Evolutionary conservation across 257 asterid species (phyloP), one percentile per base, ranked within the genome.

Genomic region (Linaria vulgaris): DNA sequence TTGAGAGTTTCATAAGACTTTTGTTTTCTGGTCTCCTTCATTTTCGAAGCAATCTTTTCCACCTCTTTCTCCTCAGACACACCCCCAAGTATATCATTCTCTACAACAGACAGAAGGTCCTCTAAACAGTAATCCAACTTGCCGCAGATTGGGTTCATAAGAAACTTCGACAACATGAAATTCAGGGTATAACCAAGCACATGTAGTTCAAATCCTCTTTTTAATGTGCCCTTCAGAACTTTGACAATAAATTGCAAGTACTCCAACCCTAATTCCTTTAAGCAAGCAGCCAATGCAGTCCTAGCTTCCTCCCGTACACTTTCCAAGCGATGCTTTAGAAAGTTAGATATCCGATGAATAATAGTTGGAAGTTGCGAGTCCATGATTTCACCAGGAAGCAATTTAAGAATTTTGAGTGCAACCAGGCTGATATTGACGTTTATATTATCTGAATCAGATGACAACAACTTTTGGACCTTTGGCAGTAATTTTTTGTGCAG

Each of bases 31-130:
- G 97, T 89, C 78, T 92, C 99, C 75, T 92, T 89, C 99, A 89
- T 89, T 64, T 87, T 92, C 39, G 91, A 85, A 83, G 99, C 96
- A 75, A 89, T 75, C 79, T 89, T 92, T 19, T 92, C 99, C 60
- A 89, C 99, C 59, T 92, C 99, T 80, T 92, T 92, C 88, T 92
- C 90, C 63, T 87, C 97, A 14, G 99, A 87, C 79, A 92, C 95
- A 75, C 74, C 94, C 59, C 96, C 96, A 44, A 92, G 84, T 66
- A 92, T 85, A 76, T 92, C 99, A 63, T 74, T 87, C 72, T 72
- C 80, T 50, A 77, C 81, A 46, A 92, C 78, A 23, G 79, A 74
- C 17, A 92, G 91, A 73, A 92, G 95, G 69, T 89, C 99, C 19
- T 66, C 82, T 59, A 92, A 73, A 69, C 99, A 92, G 74, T 80